Evolutionary conservation across 176 grass and related monocot genomes (phyloP).

Genomic region (Oryza coarctata): DNA sequence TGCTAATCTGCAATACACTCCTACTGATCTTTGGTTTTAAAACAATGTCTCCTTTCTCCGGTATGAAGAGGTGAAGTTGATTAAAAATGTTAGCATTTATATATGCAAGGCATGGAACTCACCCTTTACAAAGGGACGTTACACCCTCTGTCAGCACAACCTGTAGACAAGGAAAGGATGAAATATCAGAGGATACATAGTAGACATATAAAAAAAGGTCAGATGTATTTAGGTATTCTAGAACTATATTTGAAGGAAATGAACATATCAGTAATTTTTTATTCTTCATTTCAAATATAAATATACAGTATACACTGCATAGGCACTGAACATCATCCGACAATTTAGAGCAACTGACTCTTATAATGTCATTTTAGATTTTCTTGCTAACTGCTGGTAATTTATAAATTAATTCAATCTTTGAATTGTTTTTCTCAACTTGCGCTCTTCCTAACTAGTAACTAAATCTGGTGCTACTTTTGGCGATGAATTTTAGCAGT

Average conservation of each 20-base stretch:
- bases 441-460: background rate
- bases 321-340: background rate
- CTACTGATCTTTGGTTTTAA: background rate
- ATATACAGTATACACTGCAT: background rate
- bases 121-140: constrained; percentile 89
- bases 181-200: constrained; percentile 30
- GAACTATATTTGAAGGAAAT: background rate
- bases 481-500: background rate
- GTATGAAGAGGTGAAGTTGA: background rate
- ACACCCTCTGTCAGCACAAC: constrained; percentile 74
- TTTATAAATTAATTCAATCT: background rate
- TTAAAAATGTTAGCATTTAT: background rate
- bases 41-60: background rate
- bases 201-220: background rate
- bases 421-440: constrained; percentile 1
- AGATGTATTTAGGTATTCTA: constrained; percentile 1
- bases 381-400: background rate
- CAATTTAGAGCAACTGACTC: background rate
- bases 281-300: constrained; percentile 11
- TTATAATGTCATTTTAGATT: background rate
- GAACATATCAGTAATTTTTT: background rate
- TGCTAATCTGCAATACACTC: constrained; percentile 14
- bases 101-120: background rate
- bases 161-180: constrained; percentile 42
- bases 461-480: background rate